Base-by-base conservation (phyloP, 2,329 filamentous ascomycete species). In the Scytalidium lignicola region DNA sequence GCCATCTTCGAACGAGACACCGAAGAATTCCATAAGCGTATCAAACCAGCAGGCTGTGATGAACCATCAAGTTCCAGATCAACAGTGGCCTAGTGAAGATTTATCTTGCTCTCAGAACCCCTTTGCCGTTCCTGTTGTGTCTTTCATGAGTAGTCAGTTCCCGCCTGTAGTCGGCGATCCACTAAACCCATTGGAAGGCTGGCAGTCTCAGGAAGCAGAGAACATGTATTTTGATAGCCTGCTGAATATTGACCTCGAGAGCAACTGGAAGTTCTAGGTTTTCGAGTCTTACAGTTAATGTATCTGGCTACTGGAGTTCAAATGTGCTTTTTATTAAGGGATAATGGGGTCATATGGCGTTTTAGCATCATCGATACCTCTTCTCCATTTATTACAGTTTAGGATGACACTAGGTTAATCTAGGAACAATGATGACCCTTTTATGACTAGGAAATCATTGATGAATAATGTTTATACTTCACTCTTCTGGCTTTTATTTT, bases 141-240 rank as follows among this genome's bases (percentile, higher is more conserved):
- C 55, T n/a, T 64, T 58, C 39, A 56, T 49, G 23, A 59, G 55
- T 41, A 41, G 20, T 8, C 50, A 28, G 37, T 22, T 37, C 37
- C 44, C 15, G 20, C 43, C 43, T 44, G 50, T 51, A 47, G 48
- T 52, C 10, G 49, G 43, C 4, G 47, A 39, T 17, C 41, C 40
- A 20, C 37, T 49, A 13, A 59, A 32, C 58, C 57, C 26, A 51
- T 32, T 51, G n/a, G 45, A 46, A 20, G 45, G 47, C 29, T 51
- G 19, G 44, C 50, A 21, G 48, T 52, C n/a, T 52, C 32, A 58
- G 19, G 58, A 59, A 20, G 51, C 51, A 10, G 61, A 64, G 48
- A 59, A 56, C 3, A 41, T 62, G 18, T 62, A 61, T 44, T 64
- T 64, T 52, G 61, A 64, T 45, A 58, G 60, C 44, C 43, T 64